A percentile compares a stretch with the other conserved stretches of the same genome.
Conservation (phyloP, 192 early-diverging fungal species). For the Coemansia sp. region DNA sequence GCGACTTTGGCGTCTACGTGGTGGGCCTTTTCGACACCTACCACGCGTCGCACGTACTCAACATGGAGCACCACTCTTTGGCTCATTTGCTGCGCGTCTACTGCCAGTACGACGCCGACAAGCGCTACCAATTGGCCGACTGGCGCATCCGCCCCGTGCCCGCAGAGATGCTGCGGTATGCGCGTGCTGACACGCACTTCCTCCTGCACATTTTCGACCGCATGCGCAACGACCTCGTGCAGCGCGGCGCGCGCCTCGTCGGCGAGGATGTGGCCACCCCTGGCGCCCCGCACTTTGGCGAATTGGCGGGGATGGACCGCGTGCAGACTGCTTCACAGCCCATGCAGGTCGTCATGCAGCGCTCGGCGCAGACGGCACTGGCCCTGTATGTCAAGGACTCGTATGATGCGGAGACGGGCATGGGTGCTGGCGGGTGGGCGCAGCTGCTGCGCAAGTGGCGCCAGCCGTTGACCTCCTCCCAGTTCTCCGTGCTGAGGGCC, state of each 20-base stretch:
- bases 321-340: constrained; percentile 27
- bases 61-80: constrained; percentile 75
- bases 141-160: constrained; percentile 97
- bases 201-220: constrained; percentile 93
- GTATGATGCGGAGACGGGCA: constrained; percentile 80
- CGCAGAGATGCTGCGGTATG: constrained; percentile 89
- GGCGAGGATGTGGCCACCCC: constrained; percentile 53
- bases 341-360: constrained; percentile 46
- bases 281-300: constrained; percentile 18
- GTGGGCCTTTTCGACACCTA: constrained; percentile 98
- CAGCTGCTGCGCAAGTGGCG: constrained; percentile 64
- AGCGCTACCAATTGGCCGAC: constrained; percentile 94
- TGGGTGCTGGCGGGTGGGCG: constrained; percentile 80
- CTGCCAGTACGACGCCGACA: constrained; percentile 82
- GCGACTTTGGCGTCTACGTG: constrained; percentile 95
- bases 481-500: constrained; percentile 80
- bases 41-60: constrained; percentile 87
- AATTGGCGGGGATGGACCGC: constrained; percentile 45
- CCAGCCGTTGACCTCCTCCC: constrained; percentile 56
- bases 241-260: constrained; percentile 20
- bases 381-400: constrained; percentile 75
- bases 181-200: constrained; percentile 94
- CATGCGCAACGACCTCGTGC: constrained; percentile 82
- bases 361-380: constrained; percentile 71
- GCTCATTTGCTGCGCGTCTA: constrained; percentile 81